These are phyloP conservation scores for Xylaria sp. DNA, from an alignment of 2,329 filamentous ascomycete genomes.

Conservation along the genomic window DNA sequence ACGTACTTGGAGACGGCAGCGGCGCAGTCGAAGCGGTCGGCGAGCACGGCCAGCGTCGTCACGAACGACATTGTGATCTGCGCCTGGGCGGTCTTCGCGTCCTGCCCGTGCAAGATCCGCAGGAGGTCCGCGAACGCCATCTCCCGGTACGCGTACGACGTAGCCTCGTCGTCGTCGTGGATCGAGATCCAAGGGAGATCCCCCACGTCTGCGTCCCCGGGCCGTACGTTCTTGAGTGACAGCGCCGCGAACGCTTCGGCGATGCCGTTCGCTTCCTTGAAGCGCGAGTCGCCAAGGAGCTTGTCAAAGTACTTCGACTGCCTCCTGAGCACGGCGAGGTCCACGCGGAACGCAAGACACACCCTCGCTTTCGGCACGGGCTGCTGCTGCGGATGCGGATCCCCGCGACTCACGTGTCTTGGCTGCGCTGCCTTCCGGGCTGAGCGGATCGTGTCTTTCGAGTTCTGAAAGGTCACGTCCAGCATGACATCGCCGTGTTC, in stretches of 20 bases:
- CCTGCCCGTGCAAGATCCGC: slow-evolving; percentile 69
- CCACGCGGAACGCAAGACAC: slow-evolving; percentile 68
- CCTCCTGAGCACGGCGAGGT: slow-evolving; percentile 64
- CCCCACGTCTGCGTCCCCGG: slow-evolving; percentile 58
- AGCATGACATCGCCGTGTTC: slow-evolving; percentile 72
- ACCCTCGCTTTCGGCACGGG: slow-evolving; percentile 52
- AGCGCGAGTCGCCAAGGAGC: slow-evolving; percentile 70
- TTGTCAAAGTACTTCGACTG: slow-evolving; percentile 77
- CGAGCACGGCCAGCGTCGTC: slow-evolving; percentile 74
- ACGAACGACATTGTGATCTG: slow-evolving; percentile 68
- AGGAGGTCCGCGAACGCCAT: slow-evolving; percentile 74
- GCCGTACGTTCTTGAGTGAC: slow-evolving; percentile 56
- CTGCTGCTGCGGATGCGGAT: slow-evolving; percentile 34
- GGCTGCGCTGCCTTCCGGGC: slow-evolving; percentile 53
- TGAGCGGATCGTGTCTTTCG: slow-evolving; percentile 59
- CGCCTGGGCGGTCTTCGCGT: slow-evolving; percentile 50
- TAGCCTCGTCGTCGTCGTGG: slow-evolving; percentile 75
- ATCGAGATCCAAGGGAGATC: slow-evolving; percentile 73
- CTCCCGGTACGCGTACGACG: slow-evolving; percentile 68
- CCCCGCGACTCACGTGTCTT: slow-evolving; percentile 37
- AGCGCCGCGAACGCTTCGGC: slow-evolving; percentile 62
- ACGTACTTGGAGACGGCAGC: slow-evolving; percentile 65
- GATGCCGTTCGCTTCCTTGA: slow-evolving; percentile 70
- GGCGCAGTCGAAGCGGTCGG: slow-evolving; percentile 77
- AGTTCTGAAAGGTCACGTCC: slow-evolving; percentile 72